phyloP scores from a whole-genome alignment of 495 filamentous ascomycete genomes.

The Aspergillus campestris region DNA sequence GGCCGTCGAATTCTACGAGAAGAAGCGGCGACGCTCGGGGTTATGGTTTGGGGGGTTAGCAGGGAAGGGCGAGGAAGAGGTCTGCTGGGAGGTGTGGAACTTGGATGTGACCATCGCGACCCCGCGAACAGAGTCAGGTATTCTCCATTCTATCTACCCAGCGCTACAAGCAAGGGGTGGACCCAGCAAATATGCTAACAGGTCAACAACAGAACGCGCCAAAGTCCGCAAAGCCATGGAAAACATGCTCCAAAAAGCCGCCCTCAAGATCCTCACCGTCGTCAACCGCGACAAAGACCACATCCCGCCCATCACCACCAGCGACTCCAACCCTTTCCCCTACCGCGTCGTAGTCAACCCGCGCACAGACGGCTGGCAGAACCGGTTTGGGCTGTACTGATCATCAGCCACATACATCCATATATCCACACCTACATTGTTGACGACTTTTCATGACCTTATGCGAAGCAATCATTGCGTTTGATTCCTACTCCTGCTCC shows the following conservation, averaged over 20 bases:
- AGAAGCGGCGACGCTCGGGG: slow-evolving; percentile 65
- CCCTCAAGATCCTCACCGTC: slow-evolving; percentile 76
- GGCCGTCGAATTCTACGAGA: slow-evolving; percentile 91
- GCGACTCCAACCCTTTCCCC: slow-evolving; percentile 87
- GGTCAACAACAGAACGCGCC: slow-evolving; percentile 53
- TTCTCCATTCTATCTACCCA: too few relatives aligned
- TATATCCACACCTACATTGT: neutral
- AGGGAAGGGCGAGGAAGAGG: slow-evolving; percentile 73
- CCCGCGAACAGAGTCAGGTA: slow-evolving; percentile 82
- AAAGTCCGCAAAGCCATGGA: slow-evolving; percentile 86
- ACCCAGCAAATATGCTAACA: too few relatives aligned
- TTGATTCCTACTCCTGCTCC: neutral
- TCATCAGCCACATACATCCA: neutral
- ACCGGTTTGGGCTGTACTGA: slow-evolving; percentile 69
- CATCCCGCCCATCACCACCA: slow-evolving; percentile 93
- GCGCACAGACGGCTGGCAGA: slow-evolving; percentile 69
- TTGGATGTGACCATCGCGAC: slow-evolving; percentile 85
- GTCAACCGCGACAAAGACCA: slow-evolving; percentile 90
- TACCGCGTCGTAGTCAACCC: slow-evolving; percentile 86
- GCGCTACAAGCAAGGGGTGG: too few relatives aligned
- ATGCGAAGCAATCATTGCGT: slow-evolving; percentile 10
- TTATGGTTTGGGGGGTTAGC: slow-evolving; percentile 55
- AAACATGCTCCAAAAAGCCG: slow-evolving; percentile 72
- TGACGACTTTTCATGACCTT: slow-evolving; percentile 5
- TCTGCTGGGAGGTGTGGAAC: slow-evolving; percentile 95